A percentile compares a stretch with the other conserved stretches of the same genome.
phyloP scores from a whole-genome alignment of 148 eudicot genomes.

The Rhododendron kiyosumense region DNA sequence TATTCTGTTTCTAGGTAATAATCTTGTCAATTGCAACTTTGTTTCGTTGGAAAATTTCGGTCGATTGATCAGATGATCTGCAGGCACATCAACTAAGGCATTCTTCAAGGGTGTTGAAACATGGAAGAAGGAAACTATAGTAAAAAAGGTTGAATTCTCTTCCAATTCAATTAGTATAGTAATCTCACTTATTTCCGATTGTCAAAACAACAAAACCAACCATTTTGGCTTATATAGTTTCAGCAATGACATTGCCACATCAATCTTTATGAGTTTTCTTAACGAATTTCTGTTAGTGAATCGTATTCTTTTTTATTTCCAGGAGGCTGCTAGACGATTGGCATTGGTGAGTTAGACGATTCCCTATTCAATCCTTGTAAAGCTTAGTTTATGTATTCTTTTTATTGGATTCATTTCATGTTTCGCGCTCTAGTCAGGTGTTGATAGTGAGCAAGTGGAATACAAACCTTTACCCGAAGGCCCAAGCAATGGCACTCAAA shows the following conservation, averaged over 20 bases:
- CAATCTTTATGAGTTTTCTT: not conserved
- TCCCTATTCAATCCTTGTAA: not conserved
- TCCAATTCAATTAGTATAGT: not conserved
- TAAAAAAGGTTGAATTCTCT: slow-evolving; percentile 45
- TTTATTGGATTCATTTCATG: not conserved
- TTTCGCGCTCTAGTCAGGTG: slow-evolving; percentile 28
- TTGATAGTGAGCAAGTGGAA: slow-evolving; percentile 43
- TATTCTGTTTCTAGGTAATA: slow-evolving; percentile 63
- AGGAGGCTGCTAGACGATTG: slow-evolving; percentile 60
- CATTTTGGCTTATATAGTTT: not conserved
- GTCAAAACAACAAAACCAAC: not conserved
- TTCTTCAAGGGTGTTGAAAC: slow-evolving; percentile 68
- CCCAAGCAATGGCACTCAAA: slow-evolving; percentile 31
- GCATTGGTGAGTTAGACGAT: slow-evolving; percentile 43
- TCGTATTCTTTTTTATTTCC: slow-evolving; percentile 24
- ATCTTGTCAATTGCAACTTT: not conserved
- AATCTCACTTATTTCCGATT: not conserved
- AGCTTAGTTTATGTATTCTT: not conserved
- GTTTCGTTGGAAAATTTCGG: not conserved
- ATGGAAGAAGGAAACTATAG: slow-evolving; percentile 72
- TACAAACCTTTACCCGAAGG: slow-evolving; percentile 70
- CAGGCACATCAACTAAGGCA: slow-evolving; percentile 78
- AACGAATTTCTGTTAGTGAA: not conserved
- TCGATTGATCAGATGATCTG: slow-evolving; percentile 7
- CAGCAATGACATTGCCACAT: not conserved